Evolutionary conservation across 805 yeast species (phyloP).

Genomic region (Maudiozyma barnettii): DNA sequence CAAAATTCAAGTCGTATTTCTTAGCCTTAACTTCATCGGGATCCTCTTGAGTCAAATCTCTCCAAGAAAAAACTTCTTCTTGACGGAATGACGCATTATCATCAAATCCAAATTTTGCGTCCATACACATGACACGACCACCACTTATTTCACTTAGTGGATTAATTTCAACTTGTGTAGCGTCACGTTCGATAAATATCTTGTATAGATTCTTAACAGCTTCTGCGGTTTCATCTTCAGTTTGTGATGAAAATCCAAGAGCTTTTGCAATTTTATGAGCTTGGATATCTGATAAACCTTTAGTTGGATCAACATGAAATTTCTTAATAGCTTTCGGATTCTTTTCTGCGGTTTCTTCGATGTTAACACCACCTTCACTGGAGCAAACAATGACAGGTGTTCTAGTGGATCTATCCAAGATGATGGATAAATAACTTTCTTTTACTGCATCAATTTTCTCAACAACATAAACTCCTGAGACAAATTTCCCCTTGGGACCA

Average conservation of each 20-base stretch:
- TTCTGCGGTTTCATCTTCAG: conserved; percentile 79
- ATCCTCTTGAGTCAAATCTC: conserved; percentile 96
- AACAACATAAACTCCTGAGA: conserved; percentile 90
- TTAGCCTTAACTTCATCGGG: conserved; percentile 93
- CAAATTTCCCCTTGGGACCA: conserved; percentile 94
- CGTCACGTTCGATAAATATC: conserved; percentile 84
- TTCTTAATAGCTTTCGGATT: conserved; percentile 89
- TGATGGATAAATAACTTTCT: conserved; percentile 91
- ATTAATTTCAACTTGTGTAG: conserved; percentile 97
- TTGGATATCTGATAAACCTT: conserved; percentile 69
- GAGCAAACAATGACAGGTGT: conserved; percentile 91
- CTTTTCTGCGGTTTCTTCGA: conserved; percentile 92
- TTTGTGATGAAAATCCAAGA: conserved; percentile 71
- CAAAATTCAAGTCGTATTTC: conserved; percentile 84
- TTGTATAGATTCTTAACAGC: conserved; percentile 79
- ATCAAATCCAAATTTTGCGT: conserved; percentile 96
- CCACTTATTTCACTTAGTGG: conserved; percentile 78
- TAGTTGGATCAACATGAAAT: conserved; percentile 57
- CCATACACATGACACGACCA: conserved; percentile 78
- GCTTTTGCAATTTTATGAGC: conserved; percentile 70
- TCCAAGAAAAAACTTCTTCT: conserved; percentile 79
- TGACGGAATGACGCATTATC: conserved; percentile 95
- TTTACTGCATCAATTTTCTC: conserved; percentile 90
- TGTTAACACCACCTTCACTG: conserved; percentile 98
- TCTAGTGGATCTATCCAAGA: conserved; percentile 89